Base-by-base conservation (phyloP, 2,329 filamentous ascomycete genomes). In the Hypoxylon sp. region DNA sequence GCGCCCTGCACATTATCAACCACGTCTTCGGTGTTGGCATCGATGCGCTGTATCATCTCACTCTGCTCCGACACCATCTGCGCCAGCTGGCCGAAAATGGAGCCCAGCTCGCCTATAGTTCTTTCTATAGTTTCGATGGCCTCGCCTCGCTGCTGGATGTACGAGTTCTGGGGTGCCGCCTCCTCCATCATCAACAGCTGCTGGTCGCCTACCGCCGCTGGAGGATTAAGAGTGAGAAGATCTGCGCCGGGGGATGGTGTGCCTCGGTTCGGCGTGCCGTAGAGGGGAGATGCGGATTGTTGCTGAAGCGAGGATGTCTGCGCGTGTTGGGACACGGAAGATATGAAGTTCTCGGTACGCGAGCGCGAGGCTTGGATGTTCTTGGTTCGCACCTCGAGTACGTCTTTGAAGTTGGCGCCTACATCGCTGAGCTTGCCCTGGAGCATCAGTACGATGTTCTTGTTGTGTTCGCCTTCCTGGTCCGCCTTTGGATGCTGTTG, bases 1-100 rank as follows among this genome's bases (percentile, higher is more conserved):
- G 94, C 94, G 12, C 94, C 94, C 67, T 96, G 85, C n/a, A 99
- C 93, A 64, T 99, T 99, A 67, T 97, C 93, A 45, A 99, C 93
- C 4, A 99, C 91, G 64, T 97, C 92, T 67, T 99, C 94, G 1
- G 93, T 97, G 71, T 97, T 97, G 60, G 93, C 93, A 66, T 97
- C 93, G 67, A 97, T 97, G 38, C 93, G 82, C 73, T 97, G 91
- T 60, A 99, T 96, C 88, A 96, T 96, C 73, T 70, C 94, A 55
- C 90, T 91, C 74, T 99, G 94, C 71, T 99, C 93, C 46, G 89
- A 91, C 20, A 99, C 94, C 94, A 99, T 97, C 61, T 90, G 87
- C 25, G 94, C 93, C 38, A 99, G 77, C 72, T 99, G 93, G 6
- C 91, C 90, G 69, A 97, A 97, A 56, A 97, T 97, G 9, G 60